Evolutionary conservation across 768 basidiomycete genomes (phyloP), one percentile per base, ranked within the genome.

Genomic region (Rhizopogon rudus): DNA sequence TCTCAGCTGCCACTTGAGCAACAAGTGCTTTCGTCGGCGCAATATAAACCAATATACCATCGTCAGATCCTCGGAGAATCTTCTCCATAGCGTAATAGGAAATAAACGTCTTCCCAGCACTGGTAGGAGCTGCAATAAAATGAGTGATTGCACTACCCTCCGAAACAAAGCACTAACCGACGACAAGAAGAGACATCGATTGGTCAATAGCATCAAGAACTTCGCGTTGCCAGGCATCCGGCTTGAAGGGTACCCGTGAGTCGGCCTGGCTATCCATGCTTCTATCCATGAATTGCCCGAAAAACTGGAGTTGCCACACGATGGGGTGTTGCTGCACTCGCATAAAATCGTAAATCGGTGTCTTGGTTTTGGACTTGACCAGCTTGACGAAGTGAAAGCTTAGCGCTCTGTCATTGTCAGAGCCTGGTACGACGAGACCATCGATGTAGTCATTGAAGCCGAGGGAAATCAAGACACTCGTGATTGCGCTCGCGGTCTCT

Each of bases 51-150:
- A 89, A 63, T 41, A 89, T 75, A 0, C 83, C 86, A 42, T 87
- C 79, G 61, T 89, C 82, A 0, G 84, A 84, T 40, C 72, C 73
- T 53, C 82, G 71, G 2, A 89, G 69, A 13, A 87, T 72, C 58
- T 80, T 79, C 64, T 87, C 86, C 87, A 89, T 88, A 0, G 88
- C 87, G 59, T 88, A 88, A 65, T 77, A 89, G 2, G 84, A 85
- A 42, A 89, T 87, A 62, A 89, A 89, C 0, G 87, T 88, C 66
- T 89, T 89, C 29, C 87, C 86, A 1, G 85, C 86, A 66, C 83
- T 84, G 1, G 84, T 87, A 0, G 85, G 86, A 3, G 84, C 84
- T 86, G 60, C 4, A 42, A 6, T 35, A 50, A 40, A 31, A 14
- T 31, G 14, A 6, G 22, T 64, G 33, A 59, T 25, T 48, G 39